phyloP scores from a whole-genome alignment of 2,329 filamentous ascomycete genomes.

The Chaetomiaceae sp. region DNA sequence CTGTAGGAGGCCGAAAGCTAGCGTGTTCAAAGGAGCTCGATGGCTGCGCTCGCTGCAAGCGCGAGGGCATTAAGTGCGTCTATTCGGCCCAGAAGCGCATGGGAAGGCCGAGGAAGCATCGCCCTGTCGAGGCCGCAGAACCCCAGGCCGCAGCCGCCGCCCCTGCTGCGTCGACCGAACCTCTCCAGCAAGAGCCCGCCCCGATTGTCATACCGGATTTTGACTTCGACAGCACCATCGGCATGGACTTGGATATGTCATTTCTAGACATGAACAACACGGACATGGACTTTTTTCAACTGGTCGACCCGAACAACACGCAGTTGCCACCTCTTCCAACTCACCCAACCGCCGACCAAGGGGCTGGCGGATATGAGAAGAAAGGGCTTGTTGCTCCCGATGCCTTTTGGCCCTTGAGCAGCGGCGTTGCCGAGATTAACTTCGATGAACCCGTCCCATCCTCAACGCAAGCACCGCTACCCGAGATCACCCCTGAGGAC shows the following conservation, averaged over 20 bases:
- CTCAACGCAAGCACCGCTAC: slow-evolving; percentile 1
- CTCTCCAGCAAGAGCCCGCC: slow-evolving; percentile 3
- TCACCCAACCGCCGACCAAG: too few species aligned
- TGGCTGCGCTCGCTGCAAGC: slow-evolving; percentile 55
- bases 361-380: not conserved
- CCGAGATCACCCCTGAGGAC: slow-evolving; percentile 20
- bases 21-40: slow-evolving; percentile 60
- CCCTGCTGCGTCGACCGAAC: slow-evolving; percentile 8
- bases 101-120: slow-evolving; percentile 60
- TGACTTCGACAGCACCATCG: slow-evolving; percentile 23
- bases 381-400: not conserved
- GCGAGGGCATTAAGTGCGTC: slow-evolving; percentile 53
- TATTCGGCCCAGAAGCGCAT: slow-evolving; percentile 64
- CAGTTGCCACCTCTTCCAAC: slow-evolving; percentile 12
- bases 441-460: slow-evolving; percentile 14
- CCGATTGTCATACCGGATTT: slow-evolving; percentile 17
- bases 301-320: slow-evolving; percentile 32
- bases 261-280: slow-evolving; percentile 33
- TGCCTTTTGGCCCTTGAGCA: slow-evolving; percentile 19
- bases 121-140: slow-evolving; percentile 32
- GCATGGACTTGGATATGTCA: slow-evolving; percentile 33
- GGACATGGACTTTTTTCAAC: slow-evolving; percentile 36
- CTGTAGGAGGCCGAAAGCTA: slow-evolving; percentile 56
- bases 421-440: slow-evolving; percentile 18
- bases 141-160: not conserved